Base-by-base conservation (phyloP, 2,329 filamentous ascomycete species). In the Pseudohalonectria lignicola region DNA sequence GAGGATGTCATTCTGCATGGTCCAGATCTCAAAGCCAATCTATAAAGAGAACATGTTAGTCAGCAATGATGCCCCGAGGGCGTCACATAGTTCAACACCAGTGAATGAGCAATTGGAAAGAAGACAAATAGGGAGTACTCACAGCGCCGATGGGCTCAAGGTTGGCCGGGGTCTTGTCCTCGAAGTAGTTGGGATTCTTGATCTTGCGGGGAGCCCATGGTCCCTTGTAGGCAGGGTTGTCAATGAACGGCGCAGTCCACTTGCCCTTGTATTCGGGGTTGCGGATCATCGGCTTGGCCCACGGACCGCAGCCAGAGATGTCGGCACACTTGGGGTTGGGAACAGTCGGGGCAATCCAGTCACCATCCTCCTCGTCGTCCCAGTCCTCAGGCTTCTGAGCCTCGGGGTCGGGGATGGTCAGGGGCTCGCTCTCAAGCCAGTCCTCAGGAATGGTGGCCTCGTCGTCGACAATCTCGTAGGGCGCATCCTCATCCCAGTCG, bases 1-100 rank as follows among this genome's bases (percentile, higher is more conserved):
- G 54, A 95, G 82, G 53, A 98, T 96, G 59, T 95, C 84, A 62
- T 80, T 94, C 69, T 95, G 90, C 92, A 98, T 98, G 54, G 92
- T 96, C 92, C 92, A 98, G 68, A 98, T 90, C 67, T 98, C 92
- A 56, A 96, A 96, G 53, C 92, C 92, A 67, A 96, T 88, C 83
- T 87, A 55, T 16, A 34, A 40, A 23, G 8, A 42, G 44, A n/a
- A n/a, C n/a, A 26, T 19, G 37, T 47, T 43, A 55, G 51, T 46
- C 37, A 43, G 35, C 2, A 15, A 23, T 34, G n/a, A n/a, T n/a
- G n/a, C n/a, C n/a, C n/a, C n/a, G n/a, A n/a, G n/a, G n/a, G n/a
- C n/a, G n/a, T n/a, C n/a, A n/a, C n/a, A n/a, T n/a, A n/a, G n/a
- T n/a, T n/a, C n/a, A n/a, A n/a, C n/a, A n/a, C n/a, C n/a, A n/a